Base-by-base conservation (phyloP, 768 basidiomycete species). In the Pleurotus eryngii region DNA sequence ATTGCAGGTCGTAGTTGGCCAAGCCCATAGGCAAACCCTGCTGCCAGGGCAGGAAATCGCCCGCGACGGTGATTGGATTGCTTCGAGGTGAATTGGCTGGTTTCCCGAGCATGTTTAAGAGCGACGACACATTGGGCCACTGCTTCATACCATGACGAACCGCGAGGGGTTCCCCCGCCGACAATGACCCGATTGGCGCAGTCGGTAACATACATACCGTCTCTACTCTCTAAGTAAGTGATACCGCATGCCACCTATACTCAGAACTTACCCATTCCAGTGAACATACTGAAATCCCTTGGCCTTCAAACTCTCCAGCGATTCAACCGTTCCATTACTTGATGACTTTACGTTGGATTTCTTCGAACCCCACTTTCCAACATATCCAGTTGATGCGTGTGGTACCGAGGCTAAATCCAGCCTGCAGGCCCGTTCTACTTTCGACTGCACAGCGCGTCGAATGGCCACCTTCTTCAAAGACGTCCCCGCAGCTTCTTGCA, bases 21-120 rank as follows among this genome's bases (percentile, higher is more conserved):
- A 0, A 68, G 69, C 0, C 71, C 70, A 61, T 63, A 60, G 0
- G 70, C 71, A 0, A 66, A 56, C 0, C 72, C 68, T 14, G 46
- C 55, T 2, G 62, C 27, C 15, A 68, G 5, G 3, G 65, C 53
- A 4, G 45, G 20, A 37, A 63, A 72, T 1, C 38, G 4, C 0
- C 69, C 72, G 5, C 68, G 57, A 5, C 65, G 58, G 27, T 67
- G 63, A 2, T 22, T 47, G 15, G 46, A 37, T 7, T 45, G 42
- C 42, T 45, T 45, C n/a, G 15, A n/a, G 42, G 42, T 20, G 42
- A 43, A 43, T 11, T 20, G 42, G 42, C 42, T n/a, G 15, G 4
- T 3, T 15, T 20, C 18, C 2, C 42, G 42, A 20, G 42, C 42
- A 5, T 11, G 42, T 20, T 43, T 43, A 11, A 43, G 15, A 20